Base-by-base conservation (phyloP, 176 grass and related monocot genomes). In the Puya raimondii region DNA sequence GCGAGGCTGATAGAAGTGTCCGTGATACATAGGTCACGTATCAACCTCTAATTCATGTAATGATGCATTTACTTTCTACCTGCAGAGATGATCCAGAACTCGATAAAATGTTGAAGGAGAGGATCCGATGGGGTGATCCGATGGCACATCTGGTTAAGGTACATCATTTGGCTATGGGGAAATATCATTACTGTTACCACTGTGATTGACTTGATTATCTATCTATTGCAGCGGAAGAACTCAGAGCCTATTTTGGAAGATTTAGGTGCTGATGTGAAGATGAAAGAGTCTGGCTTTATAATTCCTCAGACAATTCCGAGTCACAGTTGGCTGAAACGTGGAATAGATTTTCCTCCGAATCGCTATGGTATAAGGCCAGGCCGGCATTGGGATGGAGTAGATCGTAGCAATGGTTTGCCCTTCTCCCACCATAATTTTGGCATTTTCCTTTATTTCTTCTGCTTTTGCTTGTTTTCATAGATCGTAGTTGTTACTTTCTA, bases 241-340 rank as follows among this genome's bases (percentile, higher is more conserved):
- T 56, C 73, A 52, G 86, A 90, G 0, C 65, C 64, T 70, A 65
- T 76, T 52, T 71, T 92, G 13, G 86, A 90, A 68, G 89, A 97
- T 84, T 87, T 97, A 70, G 84, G 93, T 67, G 89, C 87, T 22
- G 72, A 92, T 79, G 86, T 92, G 68, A 87, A 87, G 47, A 97
- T 97, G 93, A 92, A 92, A 83, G 93, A 92, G 69, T 97, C 93
- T 47, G 93, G 93, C 0, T 97, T 97, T 76, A 90, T 92, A 64
- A 84, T 97, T 82, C 93, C 93, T 49, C 93, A 97, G 71, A 81
- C 73, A 66, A 74, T 97, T 83, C 93, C 89, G 20, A 70, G 23
- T 71, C 86, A 97, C 64, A 97, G 93, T 64, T 97, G 93, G 93
- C 9, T 97, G 48, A 97, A 97, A 70, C 82, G 89, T 53, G 89